These are phyloP conservation scores for Russula earlei DNA, from an alignment of 768 basidiomycete genomes.

Conservation along the genomic window DNA sequence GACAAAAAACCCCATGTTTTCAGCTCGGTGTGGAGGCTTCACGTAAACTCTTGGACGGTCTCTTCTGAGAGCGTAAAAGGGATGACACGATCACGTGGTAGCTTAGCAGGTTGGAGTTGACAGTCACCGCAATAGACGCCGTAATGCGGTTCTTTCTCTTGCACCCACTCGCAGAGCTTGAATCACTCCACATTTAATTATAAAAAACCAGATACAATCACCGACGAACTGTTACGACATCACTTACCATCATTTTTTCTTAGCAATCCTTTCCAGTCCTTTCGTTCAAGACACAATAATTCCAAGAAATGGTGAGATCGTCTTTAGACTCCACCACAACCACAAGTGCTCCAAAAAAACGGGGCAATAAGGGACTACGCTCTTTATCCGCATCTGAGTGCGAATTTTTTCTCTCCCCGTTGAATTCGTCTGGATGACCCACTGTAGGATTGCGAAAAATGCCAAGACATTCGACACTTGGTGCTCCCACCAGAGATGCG, in stretches of 20 bases:
- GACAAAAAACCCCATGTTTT: slow-evolving; percentile 12
- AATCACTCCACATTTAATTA: neutral
- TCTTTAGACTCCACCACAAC: slow-evolving; percentile 10
- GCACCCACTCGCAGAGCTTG: slow-evolving; percentile 4
- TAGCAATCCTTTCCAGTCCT: slow-evolving; percentile 2
- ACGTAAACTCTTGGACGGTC: slow-evolving; percentile 66
- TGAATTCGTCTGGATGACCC: neutral
- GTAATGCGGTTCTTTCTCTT: slow-evolving; percentile 7
- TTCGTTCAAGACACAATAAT: too few species aligned
- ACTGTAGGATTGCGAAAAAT: slow-evolving; percentile 40
- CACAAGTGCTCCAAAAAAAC: neutral
- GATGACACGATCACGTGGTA: slow-evolving; percentile 11
- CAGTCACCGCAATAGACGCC: neutral
- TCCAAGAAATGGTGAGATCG: slow-evolving; percentile 3
- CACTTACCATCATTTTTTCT: slow-evolving; percentile 4
- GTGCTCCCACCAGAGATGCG: slow-evolving; percentile 39
- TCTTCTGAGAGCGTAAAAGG: slow-evolving; percentile 42
- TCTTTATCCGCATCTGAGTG: slow-evolving; percentile 13
- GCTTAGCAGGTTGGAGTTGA: too few species aligned
- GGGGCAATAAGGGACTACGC: neutral
- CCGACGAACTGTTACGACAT: slow-evolving; percentile 5
- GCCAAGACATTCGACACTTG: slow-evolving; percentile 42
- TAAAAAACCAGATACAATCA: neutral
- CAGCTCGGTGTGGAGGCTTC: slow-evolving; percentile 91
- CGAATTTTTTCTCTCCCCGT: neutral